Base-by-base conservation (phyloP, 2,329 filamentous ascomycete genomes). In the Penicillium hesseltinei region DNA sequence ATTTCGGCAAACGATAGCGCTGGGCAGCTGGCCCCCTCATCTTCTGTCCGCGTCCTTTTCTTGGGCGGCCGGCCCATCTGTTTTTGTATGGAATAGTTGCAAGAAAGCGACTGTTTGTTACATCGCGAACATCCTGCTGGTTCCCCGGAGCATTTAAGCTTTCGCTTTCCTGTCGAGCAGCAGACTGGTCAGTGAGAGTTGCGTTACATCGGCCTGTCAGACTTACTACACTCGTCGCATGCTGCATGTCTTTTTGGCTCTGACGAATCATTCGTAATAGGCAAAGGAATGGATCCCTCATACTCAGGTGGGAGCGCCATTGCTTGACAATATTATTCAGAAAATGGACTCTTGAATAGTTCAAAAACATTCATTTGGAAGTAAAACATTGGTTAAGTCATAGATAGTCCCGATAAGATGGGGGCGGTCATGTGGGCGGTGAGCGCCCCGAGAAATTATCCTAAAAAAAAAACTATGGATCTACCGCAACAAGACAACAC, bases 201-300 rank as follows among this genome's bases (percentile, higher is more conserved):
- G 21, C 11, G 19, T 39, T 21, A 45, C 33, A 55, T 43, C 25
- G 27, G 49, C 15, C n/a, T 38, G 31, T 39, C n/a, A 35, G 42
- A 48, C 77, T 61, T 74, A 80, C 78, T 73, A 63, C 78, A 80
- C 61, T 80, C 78, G 62, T 80, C 78, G 62, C 78, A 80, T 44
- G 78, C 78, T 38, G 78, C 70, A 68, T 79, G 78, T 63, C 73
- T 70, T 56, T 79, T 80, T n/a, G 62, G 65, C 33, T 70, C 67
- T 13, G 60, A 44, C 5, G 53, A 35, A 21, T 56, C 42, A 43
- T 58, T 49, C 27, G 43, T 51, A 38, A 50, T 17, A 27, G 47
- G 38, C 7, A 51, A 27, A n/a, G 48, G 19, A n/a, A 15, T 8
- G 15, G 17, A 38, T 50, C 17, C 47, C 15, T 39, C 42, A 46